Base-by-base conservation (phyloP, 2,329 filamentous ascomycete genomes). In the Neonectria magnoliae region DNA sequence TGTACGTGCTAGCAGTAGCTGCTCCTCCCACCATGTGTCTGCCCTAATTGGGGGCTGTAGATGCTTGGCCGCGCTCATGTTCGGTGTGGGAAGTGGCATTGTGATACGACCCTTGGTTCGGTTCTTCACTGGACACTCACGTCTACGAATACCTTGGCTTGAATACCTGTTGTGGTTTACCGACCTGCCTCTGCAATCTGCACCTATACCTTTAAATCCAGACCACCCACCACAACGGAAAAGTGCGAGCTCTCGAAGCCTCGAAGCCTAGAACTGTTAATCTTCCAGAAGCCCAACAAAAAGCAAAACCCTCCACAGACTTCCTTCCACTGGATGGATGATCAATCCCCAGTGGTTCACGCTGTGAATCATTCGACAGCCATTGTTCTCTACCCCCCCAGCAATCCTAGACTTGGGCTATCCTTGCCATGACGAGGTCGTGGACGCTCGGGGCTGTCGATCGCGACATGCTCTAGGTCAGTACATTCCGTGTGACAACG, bases 371-470 rank as follows among this genome's bases (percentile, higher is more conserved):
- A 3, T 22, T 51, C 22, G 41, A 16, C 27, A 7, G 16, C 29
- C 31, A 60, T 47, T 31, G 31, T 29, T 29, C 25, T 25, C 25
- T 6, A 6, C n/a, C 25, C 25, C 25, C n/a, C 27, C 27, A 41
- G 41, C 33, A 29, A 18, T 20, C 45, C 47, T 14, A 29, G 33
- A 18, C 56, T 52, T 44, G 56, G 48, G 33, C 6, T 27, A 53
- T 53, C 41, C 50, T 54, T 48, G 50, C 50, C 45, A 29, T 36
- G 57, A 45, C 51, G 48, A 50, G 56, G 56, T 22, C 33, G 51
- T 31, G 47, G 47, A 6, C 42, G 41, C 48, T 53, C 51, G 51
- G 41, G 16, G 44, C 18, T 60, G 57, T 60, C 57, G 57, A 60
- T 60, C 57, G 45, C 11, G 41, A 31, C 44, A 48, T 54, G 41